Evolutionary conservation across 805 yeast genomes (phyloP), one percentile per base, ranked within the genome.

Genomic region (Candida loeiensis): DNA sequence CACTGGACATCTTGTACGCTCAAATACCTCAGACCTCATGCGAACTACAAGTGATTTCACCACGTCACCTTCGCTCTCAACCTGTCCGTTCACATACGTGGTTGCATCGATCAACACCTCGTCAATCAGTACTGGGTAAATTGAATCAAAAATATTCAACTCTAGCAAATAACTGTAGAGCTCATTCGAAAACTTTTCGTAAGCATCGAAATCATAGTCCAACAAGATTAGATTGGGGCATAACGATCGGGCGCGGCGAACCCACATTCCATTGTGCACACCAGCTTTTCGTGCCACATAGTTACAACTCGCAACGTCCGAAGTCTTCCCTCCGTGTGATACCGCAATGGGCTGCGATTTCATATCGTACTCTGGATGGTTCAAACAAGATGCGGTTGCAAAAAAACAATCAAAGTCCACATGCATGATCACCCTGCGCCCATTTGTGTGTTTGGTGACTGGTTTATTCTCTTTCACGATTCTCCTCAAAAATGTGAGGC

Each of bases 401-500:
- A 91, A 91, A 53, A 93, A 91, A 48, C 95, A 88, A 58, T 91
- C 99, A 59, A 89, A 91, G 58, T 91, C 99, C 24, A 91, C 72
- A 58, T 91, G 97, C 40, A 90, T 56, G 7, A 90, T 75, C 1
- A 73, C 55, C 24, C 51, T 53, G 6, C 28, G 38, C 7, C 37
- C 41, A 19, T 33, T 33, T 9, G 25, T 15, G 13, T 17, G 13
- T 17, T 18, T 16, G 14, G 21, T 26, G 31, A 21, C 29, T 11
- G 34, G 19, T 38, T 35, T 48, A 38, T 35, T 47, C 24, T 48
- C 50, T 6, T 51, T 53, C 1, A 76, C 49, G 11, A 83, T 77
- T 35, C 60, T 61, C 3, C 68, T 57, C 28, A 83, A 67, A 53
- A 84, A 86, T 21, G 75, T 74, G 2, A 76, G 66, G 35, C 86